A percentile compares a stretch with the other conserved stretches of the same genome.
phyloP scores from a whole-genome alignment of 2,329 filamentous ascomycete genomes.

The Chaetoscypha palmicola region DNA sequence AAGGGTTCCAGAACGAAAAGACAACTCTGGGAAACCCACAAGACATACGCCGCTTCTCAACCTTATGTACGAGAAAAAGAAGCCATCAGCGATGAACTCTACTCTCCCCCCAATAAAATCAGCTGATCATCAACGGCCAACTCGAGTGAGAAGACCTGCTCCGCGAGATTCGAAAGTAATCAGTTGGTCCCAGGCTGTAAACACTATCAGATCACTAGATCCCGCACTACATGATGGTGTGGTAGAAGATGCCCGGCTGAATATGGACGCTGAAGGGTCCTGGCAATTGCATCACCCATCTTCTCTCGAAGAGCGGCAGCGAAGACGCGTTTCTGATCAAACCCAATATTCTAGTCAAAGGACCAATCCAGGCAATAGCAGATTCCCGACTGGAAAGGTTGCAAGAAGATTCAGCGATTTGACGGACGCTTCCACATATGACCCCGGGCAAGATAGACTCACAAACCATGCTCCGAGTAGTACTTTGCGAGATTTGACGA shows the following conservation, averaged over 20 bases:
- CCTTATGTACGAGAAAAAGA: too few relatives aligned
- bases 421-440: too few relatives aligned
- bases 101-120: too few relatives aligned
- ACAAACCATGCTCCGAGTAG: too few relatives aligned
- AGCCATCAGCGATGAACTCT: too few relatives aligned
- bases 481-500: not conserved
- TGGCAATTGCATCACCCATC: slow-evolving; percentile 2
- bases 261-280: slow-evolving; percentile 7
- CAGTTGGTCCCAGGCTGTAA: slow-evolving; percentile 28
- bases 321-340: slow-evolving; percentile 1
- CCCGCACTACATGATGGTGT: slow-evolving; percentile 25
- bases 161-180: slow-evolving; percentile 24
- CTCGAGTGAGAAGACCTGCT: slow-evolving; percentile 20
- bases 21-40: too few relatives aligned
- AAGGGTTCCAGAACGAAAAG: not conserved
- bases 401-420: slow-evolving; percentile 2
- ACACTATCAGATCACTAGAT: slow-evolving; percentile 24
- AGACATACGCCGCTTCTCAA: too few relatives aligned
- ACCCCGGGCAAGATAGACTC: too few relatives aligned
- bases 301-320: not conserved
- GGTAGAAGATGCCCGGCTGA: slow-evolving; percentile 18
- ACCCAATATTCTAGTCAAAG: not conserved
- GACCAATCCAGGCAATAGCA: not conserved
- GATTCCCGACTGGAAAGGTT: not conserved
- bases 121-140: slow-evolving; percentile 12